phyloP scores from a whole-genome alignment of 495 filamentous ascomycete species.

The Patellaria atrata region DNA sequence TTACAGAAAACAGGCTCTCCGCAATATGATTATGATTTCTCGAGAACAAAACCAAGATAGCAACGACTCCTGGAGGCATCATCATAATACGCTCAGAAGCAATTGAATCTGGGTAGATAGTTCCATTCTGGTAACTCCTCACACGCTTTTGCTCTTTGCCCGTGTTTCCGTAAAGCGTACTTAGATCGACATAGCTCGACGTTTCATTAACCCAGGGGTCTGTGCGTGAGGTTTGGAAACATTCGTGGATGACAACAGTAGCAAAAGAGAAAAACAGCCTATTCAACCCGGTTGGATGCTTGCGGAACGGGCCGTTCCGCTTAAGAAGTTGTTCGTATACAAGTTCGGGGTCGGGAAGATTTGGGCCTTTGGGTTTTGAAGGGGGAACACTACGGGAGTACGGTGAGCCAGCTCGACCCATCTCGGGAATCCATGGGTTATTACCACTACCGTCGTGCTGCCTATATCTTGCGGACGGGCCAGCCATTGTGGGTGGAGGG shows the following conservation, averaged over 20 bases:
- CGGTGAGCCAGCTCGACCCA: conserved; percentile 33
- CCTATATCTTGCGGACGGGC: conserved; percentile 24
- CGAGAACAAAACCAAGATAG: conserved; percentile 21
- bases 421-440: conserved; percentile 27
- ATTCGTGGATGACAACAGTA: conserved; percentile 20
- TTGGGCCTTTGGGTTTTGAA: conserved; percentile 20
- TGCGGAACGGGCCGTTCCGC: conserved; percentile 21
- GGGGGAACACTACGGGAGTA: conserved; percentile 22
- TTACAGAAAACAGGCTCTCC: conserved; percentile 14
- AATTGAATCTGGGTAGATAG: conserved; percentile 21
- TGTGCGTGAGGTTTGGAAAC: conserved; percentile 20
- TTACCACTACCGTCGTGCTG: conserved; percentile 29
- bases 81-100: conserved; percentile 23
- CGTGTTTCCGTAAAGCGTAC: conserved; percentile 22
- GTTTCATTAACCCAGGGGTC: conserved; percentile 30
- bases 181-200: conserved; percentile 23
- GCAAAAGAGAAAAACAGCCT: conserved; percentile 24
- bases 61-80: conserved; percentile 23
- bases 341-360: conserved; percentile 18
- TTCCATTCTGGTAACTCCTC: conserved; percentile 20
- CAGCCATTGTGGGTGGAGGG: conserved; percentile 17
- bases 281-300: conserved; percentile 24
- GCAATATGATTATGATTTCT: conserved; percentile 24
- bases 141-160: conserved; percentile 19
- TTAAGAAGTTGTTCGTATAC: conserved; percentile 21